Evolutionary conservation across 345 rosid genomes (phyloP), one percentile per base, ranked within the genome.

Genomic region (Syzygium aromaticum): DNA sequence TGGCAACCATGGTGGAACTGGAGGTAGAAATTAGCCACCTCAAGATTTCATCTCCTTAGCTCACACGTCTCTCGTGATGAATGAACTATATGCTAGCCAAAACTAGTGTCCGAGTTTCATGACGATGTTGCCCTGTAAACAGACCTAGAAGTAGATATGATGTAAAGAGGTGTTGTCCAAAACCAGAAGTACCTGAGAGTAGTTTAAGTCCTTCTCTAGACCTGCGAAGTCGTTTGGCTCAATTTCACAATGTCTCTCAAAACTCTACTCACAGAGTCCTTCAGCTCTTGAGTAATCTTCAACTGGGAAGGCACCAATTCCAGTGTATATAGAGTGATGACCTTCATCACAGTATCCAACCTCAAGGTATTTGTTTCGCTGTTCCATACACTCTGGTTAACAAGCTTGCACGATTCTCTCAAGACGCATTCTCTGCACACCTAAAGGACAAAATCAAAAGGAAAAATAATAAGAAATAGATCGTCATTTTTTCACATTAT

Each of bases 401-500:
- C 95, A 89, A 90, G 92, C 91, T 90, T 90, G 91, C 98, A 97
- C 8, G 94, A 94, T 33, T 90, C 91, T 89, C 91, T 94, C 86
- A 96, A 78, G 51, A 86, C 88, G 87, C 99, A 97, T 88, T 86
- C 92, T 78, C 88, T 52, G 46, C 99, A 97, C n/a, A 97, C 97
- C 99, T 97, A 91, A 84, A 84, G 86, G 87, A 52, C 61, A 90
- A 22, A 78, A 87, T 27, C 56, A 43, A 59, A 49, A 82, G 46
- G 54, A 53, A 30, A 46, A 5, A 43, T 86, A 15, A 85, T 52
- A 51, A 54, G 52, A 57, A 85, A 85, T 51, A 25, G 40, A 54
- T 43, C 33, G 22, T 57, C 28, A 82, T 19, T 51, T 27, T 27
- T 54, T 73, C 80, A 38, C 14, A 6, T 73, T 5, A 73, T 38